Conservation (phyloP, 768 basidiomycete genomes). For the Xerocomellus dryophilus region DNA sequence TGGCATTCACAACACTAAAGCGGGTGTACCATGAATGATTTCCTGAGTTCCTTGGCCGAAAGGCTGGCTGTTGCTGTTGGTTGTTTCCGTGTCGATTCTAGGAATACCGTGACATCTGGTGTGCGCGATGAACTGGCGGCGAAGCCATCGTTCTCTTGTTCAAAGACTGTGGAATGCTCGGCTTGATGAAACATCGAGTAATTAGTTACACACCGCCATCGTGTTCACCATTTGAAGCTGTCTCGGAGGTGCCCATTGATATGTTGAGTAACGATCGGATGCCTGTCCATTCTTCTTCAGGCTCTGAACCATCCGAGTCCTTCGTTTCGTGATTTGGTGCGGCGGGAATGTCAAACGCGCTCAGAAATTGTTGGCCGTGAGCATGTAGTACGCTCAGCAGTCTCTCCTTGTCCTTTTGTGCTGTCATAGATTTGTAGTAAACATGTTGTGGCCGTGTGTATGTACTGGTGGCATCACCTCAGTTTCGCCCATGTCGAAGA, state of each 20-base stretch:
- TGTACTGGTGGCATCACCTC: neutral
- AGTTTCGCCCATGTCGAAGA: slow-evolving; percentile 28
- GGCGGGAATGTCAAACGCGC: slow-evolving; percentile 35
- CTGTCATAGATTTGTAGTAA: slow-evolving; percentile 3
- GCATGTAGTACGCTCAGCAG: slow-evolving; percentile 43
- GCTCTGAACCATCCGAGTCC: slow-evolving; percentile 12
- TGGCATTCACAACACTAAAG: neutral
- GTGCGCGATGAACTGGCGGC: slow-evolving; percentile 32
- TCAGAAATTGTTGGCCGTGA: slow-evolving; percentile 46
- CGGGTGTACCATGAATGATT: slow-evolving; percentile 68
- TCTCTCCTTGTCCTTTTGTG: slow-evolving; percentile 26
- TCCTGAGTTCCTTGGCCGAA: slow-evolving; percentile 45
- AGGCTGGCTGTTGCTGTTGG: slow-evolving; percentile 18
- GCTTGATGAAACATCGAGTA: neutral
- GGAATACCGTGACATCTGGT: slow-evolving; percentile 59
- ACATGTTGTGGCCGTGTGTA: no score
- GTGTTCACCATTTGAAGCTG: slow-evolving; percentile 16
- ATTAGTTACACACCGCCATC: slow-evolving; percentile 17
- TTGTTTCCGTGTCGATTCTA: slow-evolving; percentile 32
- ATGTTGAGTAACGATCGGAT: slow-evolving; percentile 19
- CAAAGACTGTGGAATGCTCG: slow-evolving; percentile 30
- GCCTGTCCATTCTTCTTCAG: slow-evolving; percentile 44
- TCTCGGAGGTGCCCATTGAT: neutral
- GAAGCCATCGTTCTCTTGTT: slow-evolving; percentile 47
- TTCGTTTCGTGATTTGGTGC: slow-evolving; percentile 20